Base-by-base conservation (phyloP, 2,329 filamentous ascomycete genomes). In the Elsinoe perseae region DNA sequence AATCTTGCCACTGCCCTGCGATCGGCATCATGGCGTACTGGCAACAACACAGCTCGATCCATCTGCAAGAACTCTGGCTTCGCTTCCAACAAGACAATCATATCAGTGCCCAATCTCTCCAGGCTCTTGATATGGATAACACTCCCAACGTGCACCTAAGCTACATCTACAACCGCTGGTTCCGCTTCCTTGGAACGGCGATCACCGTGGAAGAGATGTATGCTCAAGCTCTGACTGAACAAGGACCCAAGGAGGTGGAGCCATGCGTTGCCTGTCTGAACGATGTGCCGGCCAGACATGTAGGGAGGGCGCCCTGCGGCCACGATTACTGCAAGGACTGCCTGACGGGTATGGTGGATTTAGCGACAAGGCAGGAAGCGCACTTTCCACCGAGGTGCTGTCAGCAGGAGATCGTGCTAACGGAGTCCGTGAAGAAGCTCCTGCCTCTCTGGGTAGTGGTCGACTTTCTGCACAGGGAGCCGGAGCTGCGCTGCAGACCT, bases 371-470 rank as follows among this genome's bases (percentile, higher is more conserved):
- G 0, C 75, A 80, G 58, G 76, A 81, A 54, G 69, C 72, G 0
- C 62, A 78, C 0, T 83, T 79, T 57, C 80, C 80, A 0, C 78
- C 80, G 0, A 69, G 71, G 1, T 83, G 79, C 66, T 83, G 80
- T 62, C 60, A 72, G 18, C 54, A 36, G 32, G 32, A 36, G 32
- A 36, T 36, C 32, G 5, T 36, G 3, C 10, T 36, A 14, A 36
- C 32, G 3, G 32, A 36, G 10, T 12, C 9, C 32, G n/a, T 36
- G 3, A 36, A 36, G 32, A 36, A 12, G 9, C 12, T 36, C 9
- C 32, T 36, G 9, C 32, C 32, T 14, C n/a, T 36, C 12, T 36
- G 32, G 32, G 9, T 36, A 4, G 32, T 36, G 32, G 32, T 36
- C 3, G 32, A 36, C 32, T 36, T 36, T 36, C 4, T 36, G 8